Conservation (phyloP, 345 rosid species). For the Populus pruinosa region DNA sequence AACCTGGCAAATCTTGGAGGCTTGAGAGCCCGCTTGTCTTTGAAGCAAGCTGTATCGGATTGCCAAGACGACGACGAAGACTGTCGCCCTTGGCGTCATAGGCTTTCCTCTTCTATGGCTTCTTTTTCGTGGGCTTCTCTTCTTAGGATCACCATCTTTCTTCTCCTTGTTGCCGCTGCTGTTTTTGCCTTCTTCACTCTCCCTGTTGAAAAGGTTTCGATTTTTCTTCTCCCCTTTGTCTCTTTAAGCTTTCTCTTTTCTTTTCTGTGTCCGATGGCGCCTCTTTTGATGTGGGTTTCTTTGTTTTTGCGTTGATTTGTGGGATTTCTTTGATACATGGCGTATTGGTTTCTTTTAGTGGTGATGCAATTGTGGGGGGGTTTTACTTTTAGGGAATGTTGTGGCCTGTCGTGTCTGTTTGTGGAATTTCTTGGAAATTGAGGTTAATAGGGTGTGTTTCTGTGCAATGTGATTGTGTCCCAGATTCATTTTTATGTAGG, state of each 20-base stretch:
- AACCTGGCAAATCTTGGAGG: slow-evolving; percentile 60
- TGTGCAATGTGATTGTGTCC: background rate
- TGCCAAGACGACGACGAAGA: slow-evolving; percentile 38
- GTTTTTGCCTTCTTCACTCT: slow-evolving; percentile 77
- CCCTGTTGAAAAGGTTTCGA: slow-evolving; percentile 78
- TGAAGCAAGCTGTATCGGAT: slow-evolving; percentile 44
- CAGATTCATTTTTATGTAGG: background rate
- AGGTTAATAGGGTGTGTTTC: background rate
- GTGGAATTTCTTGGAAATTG: background rate
- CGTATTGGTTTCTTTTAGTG: background rate
- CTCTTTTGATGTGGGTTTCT: slow-evolving; percentile 1
- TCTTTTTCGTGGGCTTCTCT: slow-evolving; percentile 63
- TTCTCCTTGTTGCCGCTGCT: slow-evolving; percentile 61
- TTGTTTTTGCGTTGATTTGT: background rate
- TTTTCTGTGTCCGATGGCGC: background rate
- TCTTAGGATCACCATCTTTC: slow-evolving; percentile 61
- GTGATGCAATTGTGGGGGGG: background rate
- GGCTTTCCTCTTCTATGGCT: slow-evolving; percentile 55
- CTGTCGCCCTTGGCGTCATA: slow-evolving; percentile 58
- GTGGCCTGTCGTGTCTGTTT: background rate
- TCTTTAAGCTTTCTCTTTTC: background rate
- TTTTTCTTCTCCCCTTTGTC: background rate
- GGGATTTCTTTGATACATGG: background rate
- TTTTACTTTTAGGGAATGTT: background rate
- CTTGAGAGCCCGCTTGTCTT: slow-evolving; percentile 36